Base-by-base conservation (phyloP, 306 rosid genomes). In the Malus orientalis region DNA sequence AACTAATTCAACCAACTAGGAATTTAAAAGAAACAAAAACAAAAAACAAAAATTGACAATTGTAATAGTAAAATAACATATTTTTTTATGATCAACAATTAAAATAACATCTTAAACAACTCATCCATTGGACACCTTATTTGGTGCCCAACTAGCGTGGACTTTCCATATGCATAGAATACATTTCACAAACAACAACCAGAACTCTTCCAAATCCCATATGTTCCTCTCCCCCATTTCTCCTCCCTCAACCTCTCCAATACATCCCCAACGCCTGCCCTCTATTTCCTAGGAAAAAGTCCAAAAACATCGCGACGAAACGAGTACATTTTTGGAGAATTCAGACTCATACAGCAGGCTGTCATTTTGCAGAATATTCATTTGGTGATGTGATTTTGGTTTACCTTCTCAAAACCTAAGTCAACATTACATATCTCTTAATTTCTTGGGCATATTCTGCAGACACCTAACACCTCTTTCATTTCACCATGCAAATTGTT, bases 241-340 rank as follows among this genome's bases (percentile, higher is more conserved):
- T 32, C 71, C 60, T n/a, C 74, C 68, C 58, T 61, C 76, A 11
- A 76, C 86, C 72, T 63, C 75, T 81, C 72, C 75, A 63, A 23
- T 38, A 78, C 68, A 40, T 74, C 75, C 82, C 63, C 16, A 16
- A 45, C 38, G 13, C 72, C 74, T 73, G 13, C 72, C 74, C 73
- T 74, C 87, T 76, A 67, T 76, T 80, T 88, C 80, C 75, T 80
- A 78, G 84, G 82, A 71, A 76, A 61, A 76, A 69, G 76, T 85
- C 84, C 86, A 78, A 70, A 23, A 63, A 74, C 62, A 73, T 84
- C 77, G 20, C 32, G 79, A 84, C 64, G 33, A 58, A 67, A 67
- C 20, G 4, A 53, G 77, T 33, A 51, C 45, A 62, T 44, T 79
- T 78, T 42, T n/a, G 87, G 85, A 85, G 80, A 69, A 57, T 88